Evolutionary conservation across 257 asterid genomes (phyloP).

Genomic region (Solanum arcanum): DNA sequence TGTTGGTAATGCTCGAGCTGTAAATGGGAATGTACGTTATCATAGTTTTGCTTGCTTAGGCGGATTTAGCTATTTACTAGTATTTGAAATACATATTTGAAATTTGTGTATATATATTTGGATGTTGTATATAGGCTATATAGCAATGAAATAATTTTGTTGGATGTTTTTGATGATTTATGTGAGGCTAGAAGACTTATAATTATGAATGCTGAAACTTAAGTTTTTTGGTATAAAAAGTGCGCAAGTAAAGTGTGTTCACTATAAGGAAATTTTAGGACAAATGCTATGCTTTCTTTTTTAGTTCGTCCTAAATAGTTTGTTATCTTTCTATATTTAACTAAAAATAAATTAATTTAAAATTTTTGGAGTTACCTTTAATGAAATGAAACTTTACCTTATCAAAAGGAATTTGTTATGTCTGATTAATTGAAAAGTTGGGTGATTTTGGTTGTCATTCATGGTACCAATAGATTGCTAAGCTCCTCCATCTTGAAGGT

Average conservation of each 20-base stretch:
- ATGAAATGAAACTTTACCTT: not conserved
- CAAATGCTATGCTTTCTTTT: not conserved
- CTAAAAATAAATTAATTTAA: too few species aligned
- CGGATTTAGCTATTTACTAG: not conserved
- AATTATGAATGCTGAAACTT: not conserved
- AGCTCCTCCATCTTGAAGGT: not conserved
- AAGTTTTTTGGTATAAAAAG: not conserved
- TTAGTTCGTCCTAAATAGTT: not conserved
- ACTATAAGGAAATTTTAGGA: not conserved
- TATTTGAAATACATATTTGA: not conserved
- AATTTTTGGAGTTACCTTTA: not conserved
- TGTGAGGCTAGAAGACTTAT: not conserved
- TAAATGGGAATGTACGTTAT: slow-evolving; percentile 8
- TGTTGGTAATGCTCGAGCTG: slow-evolving; percentile 2
- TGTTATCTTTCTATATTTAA: too few species aligned
- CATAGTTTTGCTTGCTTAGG: slow-evolving; percentile 22
- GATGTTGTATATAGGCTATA: not conserved
- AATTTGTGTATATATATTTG: not conserved
- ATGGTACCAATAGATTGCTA: not conserved
- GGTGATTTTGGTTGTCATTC: not conserved
- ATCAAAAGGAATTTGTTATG: not conserved
- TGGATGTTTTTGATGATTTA: not conserved
- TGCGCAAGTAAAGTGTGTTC: not conserved
- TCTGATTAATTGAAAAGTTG: not conserved
- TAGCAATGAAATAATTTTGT: not conserved